These are phyloP conservation scores for Fonsecaea erecta DNA, from an alignment of 2,329 filamentous ascomycete species.

Conservation along the genomic window DNA sequence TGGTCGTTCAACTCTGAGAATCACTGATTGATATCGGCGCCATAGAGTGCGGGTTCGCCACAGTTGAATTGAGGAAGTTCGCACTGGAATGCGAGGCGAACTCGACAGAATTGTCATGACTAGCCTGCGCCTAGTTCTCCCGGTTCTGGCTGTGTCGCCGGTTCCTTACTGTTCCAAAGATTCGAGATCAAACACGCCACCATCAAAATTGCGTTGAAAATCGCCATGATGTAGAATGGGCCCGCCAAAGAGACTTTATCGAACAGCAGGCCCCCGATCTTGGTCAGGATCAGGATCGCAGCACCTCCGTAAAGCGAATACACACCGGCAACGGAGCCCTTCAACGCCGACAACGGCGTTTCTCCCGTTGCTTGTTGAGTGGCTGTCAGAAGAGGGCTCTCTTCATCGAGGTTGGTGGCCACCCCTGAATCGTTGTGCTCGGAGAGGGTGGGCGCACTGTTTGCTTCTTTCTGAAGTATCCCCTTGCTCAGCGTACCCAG, in stretches of 20 bases:
- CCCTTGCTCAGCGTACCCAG: constrained; percentile 84
- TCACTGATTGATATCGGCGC: neutral
- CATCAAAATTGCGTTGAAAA: constrained; percentile 78
- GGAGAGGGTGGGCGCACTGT: constrained; percentile 2
- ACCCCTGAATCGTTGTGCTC: neutral
- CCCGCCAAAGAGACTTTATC: constrained; percentile 74
- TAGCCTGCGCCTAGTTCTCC: neutral
- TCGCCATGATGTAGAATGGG: constrained; percentile 93
- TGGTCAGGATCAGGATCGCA: constrained; percentile 88
- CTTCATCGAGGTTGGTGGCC: constrained; percentile 2
- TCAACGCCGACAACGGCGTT: constrained; percentile 63
- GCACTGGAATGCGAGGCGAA: neutral
- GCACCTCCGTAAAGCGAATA: constrained; percentile 90
- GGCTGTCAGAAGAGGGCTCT: constrained; percentile 20
- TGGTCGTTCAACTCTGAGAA: neutral
- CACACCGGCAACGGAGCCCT: constrained; percentile 91
- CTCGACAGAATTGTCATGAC: neutral
- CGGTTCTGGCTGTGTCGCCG: neutral
- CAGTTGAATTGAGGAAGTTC: neutral
- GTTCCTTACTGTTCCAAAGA: constrained; percentile 9
- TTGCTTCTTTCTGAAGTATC: constrained; percentile 61
- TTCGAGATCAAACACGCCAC: constrained; percentile 28
- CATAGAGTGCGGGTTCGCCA: neutral
- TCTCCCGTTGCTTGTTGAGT: constrained; percentile 6
- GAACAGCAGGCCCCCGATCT: constrained; percentile 85